A percentile compares a stretch with the other conserved stretches of the same genome.
phyloP scores from a whole-genome alignment of 441 rosid species.

The Manihot esculenta region DNA sequence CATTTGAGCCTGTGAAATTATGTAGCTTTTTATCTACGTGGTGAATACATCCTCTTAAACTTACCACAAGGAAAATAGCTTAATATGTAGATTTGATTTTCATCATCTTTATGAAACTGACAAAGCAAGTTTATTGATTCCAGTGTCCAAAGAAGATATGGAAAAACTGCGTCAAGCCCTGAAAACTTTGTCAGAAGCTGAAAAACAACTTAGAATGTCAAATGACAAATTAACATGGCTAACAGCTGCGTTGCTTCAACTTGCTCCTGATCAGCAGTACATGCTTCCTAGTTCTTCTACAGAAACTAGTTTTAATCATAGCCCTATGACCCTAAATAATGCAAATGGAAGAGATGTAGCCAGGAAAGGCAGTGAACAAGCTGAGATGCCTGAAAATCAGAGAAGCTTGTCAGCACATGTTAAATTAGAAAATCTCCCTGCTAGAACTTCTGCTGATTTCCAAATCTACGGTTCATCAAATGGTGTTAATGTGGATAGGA shows the following conservation, averaged over 20 bases:
- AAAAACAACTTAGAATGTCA: constrained; percentile 85
- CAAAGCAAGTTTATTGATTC: constrained; percentile 23
- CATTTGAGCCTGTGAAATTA: not conserved
- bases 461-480: constrained; percentile 32
- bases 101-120: constrained; percentile 14
- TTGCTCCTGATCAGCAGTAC: constrained; percentile 96
- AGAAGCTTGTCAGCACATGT: constrained; percentile 40
- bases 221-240: constrained; percentile 97
- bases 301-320: constrained; percentile 69
- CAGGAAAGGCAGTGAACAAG: constrained; percentile 36
- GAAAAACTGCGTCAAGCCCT: constrained; percentile 95
- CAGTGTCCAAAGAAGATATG: constrained; percentile 97
- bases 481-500: constrained; percentile 33
- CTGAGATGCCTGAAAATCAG: constrained; percentile 25
- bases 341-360: constrained; percentile 35
- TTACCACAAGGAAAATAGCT: not conserved
- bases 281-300: constrained; percentile 70
- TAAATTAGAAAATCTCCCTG: constrained; percentile 37
- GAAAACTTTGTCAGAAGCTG: constrained; percentile 95
- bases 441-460: constrained; percentile 37
- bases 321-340: constrained; percentile 48
- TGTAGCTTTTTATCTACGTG: not conserved
- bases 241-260: constrained; percentile 94
- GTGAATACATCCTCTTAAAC: not conserved
- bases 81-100: not conserved